A percentile compares a stretch with the other conserved stretches of the same genome.
Conservation (phyloP, 345 rosid genomes). For the Eucalyptus tenuipes region DNA sequence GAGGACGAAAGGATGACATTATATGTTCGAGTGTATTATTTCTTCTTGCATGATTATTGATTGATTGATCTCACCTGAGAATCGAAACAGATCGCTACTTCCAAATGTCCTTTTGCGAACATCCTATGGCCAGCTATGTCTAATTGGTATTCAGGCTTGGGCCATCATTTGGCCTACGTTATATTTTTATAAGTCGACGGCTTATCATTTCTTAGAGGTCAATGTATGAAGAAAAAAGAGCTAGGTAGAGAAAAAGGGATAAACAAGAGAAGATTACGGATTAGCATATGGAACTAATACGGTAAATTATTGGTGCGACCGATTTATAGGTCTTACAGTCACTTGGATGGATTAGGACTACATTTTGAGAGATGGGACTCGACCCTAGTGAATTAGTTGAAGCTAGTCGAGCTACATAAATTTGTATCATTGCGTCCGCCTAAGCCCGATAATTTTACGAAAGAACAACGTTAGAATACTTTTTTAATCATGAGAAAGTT, state of each 20-base stretch:
- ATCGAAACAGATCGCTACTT: not conserved
- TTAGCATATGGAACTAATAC: not conserved
- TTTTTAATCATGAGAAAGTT: not conserved
- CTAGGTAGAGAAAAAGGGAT: not conserved
- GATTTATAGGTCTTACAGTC: not conserved
- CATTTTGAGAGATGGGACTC: not conserved
- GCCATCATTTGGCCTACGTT: not conserved
- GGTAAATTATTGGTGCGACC: not conserved
- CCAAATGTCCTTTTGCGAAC: not conserved
- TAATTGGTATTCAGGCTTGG: not conserved
- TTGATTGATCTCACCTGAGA: not conserved
- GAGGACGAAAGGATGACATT: not conserved
- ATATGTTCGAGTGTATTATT: not conserved
- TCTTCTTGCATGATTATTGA: not conserved
- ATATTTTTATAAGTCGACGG: not conserved
- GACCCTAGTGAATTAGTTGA: not conserved
- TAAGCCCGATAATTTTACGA: not conserved
- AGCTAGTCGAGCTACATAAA: not conserved
- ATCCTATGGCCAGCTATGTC: accelerated
- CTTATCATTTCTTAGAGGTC: not conserved
- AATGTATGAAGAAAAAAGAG: not conserved
- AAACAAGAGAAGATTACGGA: not conserved
- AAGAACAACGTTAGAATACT: not conserved
- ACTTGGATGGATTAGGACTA: not conserved
- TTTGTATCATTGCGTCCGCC: accelerated